Conservation (phyloP, 2,329 filamentous ascomycete species). For the Talaromyces sp. region DNA sequence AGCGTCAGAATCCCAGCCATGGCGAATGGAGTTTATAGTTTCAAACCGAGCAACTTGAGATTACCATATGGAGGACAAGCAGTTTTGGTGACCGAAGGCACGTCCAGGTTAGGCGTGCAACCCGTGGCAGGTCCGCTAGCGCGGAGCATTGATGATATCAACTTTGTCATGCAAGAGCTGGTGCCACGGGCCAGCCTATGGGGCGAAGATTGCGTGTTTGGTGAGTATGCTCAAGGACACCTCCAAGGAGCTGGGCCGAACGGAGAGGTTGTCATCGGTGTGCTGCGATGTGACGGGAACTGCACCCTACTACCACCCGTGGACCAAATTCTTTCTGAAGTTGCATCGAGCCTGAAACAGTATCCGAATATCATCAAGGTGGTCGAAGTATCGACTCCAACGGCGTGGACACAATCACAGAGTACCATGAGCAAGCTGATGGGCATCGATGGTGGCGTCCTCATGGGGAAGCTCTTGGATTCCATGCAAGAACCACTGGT, state of each 20-base stretch:
- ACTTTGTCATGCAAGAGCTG: constrained; percentile 25
- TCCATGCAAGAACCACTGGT: constrained; percentile 54
- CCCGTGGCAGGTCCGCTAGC: constrained; percentile 17
- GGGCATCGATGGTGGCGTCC: constrained; percentile 52
- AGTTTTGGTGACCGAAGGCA: constrained; percentile 33
- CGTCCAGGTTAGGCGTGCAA: not conserved
- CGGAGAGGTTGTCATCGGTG: constrained; percentile 34
- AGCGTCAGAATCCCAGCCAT: constrained; percentile 31
- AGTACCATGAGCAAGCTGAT: constrained; percentile 56
- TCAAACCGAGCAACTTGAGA: constrained; percentile 40
- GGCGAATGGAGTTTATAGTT: constrained; percentile 40
- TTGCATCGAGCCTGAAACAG: constrained; percentile 26
- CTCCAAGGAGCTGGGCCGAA: constrained; percentile 7
- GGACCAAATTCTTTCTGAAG: constrained; percentile 36
- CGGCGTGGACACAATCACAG: constrained; percentile 52
- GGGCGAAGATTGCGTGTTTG: constrained; percentile 35
- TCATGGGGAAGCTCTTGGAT: constrained; percentile 55
- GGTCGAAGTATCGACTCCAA: constrained; percentile 54
- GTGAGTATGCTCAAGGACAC: constrained; percentile 25
- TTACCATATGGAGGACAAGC: constrained; percentile 47
- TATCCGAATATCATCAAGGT: constrained; percentile 49
- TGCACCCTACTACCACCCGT: constrained; percentile 36
- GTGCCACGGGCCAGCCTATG: constrained; percentile 48
- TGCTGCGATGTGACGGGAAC: constrained; percentile 39
- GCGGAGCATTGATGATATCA: constrained; percentile 17